These are phyloP conservation scores for Neurospora sp. DNA, from an alignment of 495 filamentous ascomycete species.

Conservation along the genomic window DNA sequence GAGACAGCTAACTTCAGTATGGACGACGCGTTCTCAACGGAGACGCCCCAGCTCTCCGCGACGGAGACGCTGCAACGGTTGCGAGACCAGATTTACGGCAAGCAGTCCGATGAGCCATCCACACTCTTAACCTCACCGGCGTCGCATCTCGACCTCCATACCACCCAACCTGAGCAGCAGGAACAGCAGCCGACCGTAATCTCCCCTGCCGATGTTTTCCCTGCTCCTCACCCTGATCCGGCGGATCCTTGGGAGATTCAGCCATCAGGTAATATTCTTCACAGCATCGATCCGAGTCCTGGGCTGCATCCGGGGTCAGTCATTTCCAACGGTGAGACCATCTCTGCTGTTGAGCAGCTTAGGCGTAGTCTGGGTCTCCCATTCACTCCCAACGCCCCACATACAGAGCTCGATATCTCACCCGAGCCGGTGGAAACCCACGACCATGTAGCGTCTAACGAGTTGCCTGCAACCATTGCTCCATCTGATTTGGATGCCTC, in stretches of 20 bases:
- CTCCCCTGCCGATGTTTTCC: neutral
- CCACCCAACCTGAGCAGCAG: neutral
- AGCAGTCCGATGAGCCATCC: neutral
- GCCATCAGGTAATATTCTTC: neutral
- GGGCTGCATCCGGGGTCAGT: neutral
- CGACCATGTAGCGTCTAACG: neutral
- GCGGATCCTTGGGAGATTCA: neutral
- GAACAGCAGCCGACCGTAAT: neutral
- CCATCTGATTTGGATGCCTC: constrained; percentile 28
- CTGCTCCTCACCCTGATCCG: neutral
- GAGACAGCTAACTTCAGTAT: neutral
- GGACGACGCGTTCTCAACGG: neutral
- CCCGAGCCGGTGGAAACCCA: neutral
- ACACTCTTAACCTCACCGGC: neutral
- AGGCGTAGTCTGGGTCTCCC: constrained; percentile 1
- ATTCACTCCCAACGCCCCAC: neutral
- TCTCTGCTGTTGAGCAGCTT: constrained; percentile 6
- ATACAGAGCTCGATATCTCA: neutral
- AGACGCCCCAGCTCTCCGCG: neutral
- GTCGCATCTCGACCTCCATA: neutral
- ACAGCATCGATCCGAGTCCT: constrained; percentile 1
- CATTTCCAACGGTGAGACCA: neutral
- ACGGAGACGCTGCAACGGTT: neutral
- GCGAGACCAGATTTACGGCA: neutral
- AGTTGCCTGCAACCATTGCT: constrained; percentile 23